phyloP scores from a whole-genome alignment of 306 rosid species.

The Medicago lupulina region DNA sequence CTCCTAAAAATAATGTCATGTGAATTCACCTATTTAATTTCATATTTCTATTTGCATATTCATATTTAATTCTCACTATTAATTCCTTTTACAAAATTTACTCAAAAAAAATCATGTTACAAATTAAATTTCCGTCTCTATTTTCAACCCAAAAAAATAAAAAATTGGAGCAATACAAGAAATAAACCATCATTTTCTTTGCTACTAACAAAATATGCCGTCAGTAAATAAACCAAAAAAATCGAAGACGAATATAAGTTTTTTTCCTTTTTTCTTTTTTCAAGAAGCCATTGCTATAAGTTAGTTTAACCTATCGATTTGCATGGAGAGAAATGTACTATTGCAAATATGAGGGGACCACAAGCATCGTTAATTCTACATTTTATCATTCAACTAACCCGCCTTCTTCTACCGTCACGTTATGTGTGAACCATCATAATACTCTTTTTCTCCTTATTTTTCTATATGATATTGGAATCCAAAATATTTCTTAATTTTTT shows the following conservation, averaged over 20 bases:
- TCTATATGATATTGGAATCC: neutral
- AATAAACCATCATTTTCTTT: neutral
- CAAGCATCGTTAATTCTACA: slow-evolving; percentile 38
- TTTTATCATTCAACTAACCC: slow-evolving; percentile 41
- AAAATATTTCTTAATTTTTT: neutral
- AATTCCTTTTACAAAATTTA: too few species aligned
- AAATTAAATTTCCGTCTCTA: neutral
- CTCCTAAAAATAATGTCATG: too few species aligned
- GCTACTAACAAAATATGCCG: neutral
- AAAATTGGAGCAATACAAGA: neutral
- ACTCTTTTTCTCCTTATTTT: neutral
- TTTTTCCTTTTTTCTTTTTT: neutral
- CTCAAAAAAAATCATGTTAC: neutral
- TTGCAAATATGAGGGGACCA: slow-evolving; percentile 38
- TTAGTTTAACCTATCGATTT: slow-evolving; percentile 40
- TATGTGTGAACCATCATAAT: slow-evolving; percentile 46
- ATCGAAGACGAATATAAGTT: neutral
- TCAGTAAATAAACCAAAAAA: neutral
- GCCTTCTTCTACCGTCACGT: slow-evolving; percentile 43
- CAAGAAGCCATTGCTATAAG: slow-evolving; percentile 26
- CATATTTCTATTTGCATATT: too few species aligned
- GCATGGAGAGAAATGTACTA: slow-evolving; percentile 40
- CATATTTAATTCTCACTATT: too few species aligned
- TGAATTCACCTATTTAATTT: too few species aligned
- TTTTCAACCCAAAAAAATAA: neutral